Conservation (phyloP, 345 rosid genomes). For the Dipteronia dyeriana region DNA sequence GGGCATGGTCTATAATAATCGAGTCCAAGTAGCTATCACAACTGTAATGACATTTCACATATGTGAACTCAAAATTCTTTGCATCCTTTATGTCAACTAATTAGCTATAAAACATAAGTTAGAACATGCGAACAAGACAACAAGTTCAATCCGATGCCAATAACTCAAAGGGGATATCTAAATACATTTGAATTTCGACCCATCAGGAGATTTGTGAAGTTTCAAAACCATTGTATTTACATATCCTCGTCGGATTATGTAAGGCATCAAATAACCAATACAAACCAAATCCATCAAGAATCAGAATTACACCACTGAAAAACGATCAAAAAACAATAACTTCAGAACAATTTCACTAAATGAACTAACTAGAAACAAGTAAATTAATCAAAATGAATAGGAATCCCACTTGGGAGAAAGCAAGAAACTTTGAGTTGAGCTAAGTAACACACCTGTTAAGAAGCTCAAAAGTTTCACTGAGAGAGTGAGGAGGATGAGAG, state of each 20-base stretch:
- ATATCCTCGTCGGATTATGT: no score
- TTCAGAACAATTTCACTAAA: not conserved
- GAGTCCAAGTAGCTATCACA: not conserved
- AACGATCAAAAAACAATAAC: not conserved
- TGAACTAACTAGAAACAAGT: not conserved
- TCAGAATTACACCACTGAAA: not conserved
- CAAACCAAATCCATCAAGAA: not conserved
- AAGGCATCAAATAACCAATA: no score
- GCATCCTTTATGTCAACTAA: no score
- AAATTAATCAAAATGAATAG: conserved; percentile 4
- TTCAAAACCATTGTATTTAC: no score
- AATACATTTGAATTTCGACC: no score
- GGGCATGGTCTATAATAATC: no score
- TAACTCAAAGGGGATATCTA: no score
- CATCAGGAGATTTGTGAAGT: no score
- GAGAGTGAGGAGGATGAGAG: not conserved
- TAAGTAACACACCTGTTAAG: conserved; percentile 16
- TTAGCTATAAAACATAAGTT: no score
- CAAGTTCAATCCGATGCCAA: no score
- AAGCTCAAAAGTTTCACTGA: not conserved
- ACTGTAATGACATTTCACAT: not conserved
- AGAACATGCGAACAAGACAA: no score
- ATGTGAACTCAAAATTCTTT: not conserved
- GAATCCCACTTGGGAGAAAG: conserved; percentile 2
- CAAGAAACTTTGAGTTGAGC: not conserved